Evolutionary conservation across 495 filamentous ascomycete genomes (phyloP).

Genomic region (Trichoderma orchidacearum): DNA sequence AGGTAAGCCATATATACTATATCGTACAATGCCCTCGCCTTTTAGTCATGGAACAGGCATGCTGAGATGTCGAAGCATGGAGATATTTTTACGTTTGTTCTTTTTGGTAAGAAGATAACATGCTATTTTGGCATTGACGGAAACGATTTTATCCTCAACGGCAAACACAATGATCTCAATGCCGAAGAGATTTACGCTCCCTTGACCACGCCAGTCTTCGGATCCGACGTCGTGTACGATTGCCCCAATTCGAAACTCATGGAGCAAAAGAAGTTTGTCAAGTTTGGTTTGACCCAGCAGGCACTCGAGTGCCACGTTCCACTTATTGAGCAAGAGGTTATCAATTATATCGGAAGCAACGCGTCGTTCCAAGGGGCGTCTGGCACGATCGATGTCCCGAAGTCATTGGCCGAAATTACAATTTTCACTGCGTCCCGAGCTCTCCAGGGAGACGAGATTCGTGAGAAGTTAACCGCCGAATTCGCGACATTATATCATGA

Average conservation of each 20-base stretch:
- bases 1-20: conserved; percentile 28
- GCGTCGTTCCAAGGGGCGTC: conserved; percentile 37
- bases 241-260: conserved; percentile 58
- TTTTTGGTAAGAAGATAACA: conserved; percentile 51
- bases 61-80: conserved; percentile 36
- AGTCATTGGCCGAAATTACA: conserved; percentile 51
- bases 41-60: neutral
- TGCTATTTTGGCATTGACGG: conserved; percentile 50
- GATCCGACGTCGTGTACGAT: conserved; percentile 56
- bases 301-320: conserved; percentile 50
- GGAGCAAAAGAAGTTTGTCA: conserved; percentile 74
- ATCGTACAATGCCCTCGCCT: neutral
- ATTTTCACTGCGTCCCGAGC: conserved; percentile 54
- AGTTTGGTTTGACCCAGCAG: conserved; percentile 49
- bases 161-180: conserved; percentile 50
- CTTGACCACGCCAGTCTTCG: conserved; percentile 59
- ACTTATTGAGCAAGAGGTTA: conserved; percentile 48
- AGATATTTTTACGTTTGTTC: conserved; percentile 55
- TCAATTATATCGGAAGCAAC: conserved; percentile 39
- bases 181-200: conserved; percentile 55
- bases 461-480: conserved; percentile 40
- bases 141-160: conserved; percentile 59
- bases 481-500: conserved; percentile 55
- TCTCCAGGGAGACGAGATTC: conserved; percentile 58
- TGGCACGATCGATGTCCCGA: conserved; percentile 38